Evolutionary conservation across 768 basidiomycete species (phyloP), one percentile per base, ranked within the genome.

Genomic region (Leccinum imitatum): DNA sequence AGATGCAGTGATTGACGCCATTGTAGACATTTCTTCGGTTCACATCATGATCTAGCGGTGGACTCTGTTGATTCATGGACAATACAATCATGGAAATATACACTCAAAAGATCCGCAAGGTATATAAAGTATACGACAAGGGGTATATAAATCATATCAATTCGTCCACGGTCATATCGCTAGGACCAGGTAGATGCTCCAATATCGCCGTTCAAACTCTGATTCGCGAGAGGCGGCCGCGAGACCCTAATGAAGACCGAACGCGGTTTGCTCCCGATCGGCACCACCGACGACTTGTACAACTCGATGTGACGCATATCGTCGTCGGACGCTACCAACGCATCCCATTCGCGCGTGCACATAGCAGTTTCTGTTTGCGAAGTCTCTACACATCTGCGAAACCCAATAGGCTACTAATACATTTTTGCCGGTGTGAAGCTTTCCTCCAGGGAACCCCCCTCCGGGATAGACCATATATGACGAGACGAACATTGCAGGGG

Each of bases 211-310:
- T 77, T 82, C 51, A 78, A 73, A 27, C 75, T 78, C 53, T 84
- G 72, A 58, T 71, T 77, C 3, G 78, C 72, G 31, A 86, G 68
- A 1, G 83, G 84, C 6, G 75, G 73, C 50, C 86, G 77, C 4
- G 71, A 72, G 19, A 87, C 74, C 19, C 76, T 66, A 6, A 63
- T 72, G 39, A 87, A 77, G 54, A 76, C 69, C 19, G 85, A 85
- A 23, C 83, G 79, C 17, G 84, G 83, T 65, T 84, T 86, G 64
- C 71, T 73, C 4, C 80, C 80, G 17, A 72, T 53, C 0, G 82
- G 80, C 14, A 84, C 75, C 65, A 76, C 73, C 31, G 84, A 80
- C 14, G 86, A 86, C 60, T 80, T 86, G 72, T 87, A 87, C 79
- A 84, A 75, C 39, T 80, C 79, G 4, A 88, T 71, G 50, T 79